Conservation (phyloP, 257 asterid genomes). For the Echium plantagineum region DNA sequence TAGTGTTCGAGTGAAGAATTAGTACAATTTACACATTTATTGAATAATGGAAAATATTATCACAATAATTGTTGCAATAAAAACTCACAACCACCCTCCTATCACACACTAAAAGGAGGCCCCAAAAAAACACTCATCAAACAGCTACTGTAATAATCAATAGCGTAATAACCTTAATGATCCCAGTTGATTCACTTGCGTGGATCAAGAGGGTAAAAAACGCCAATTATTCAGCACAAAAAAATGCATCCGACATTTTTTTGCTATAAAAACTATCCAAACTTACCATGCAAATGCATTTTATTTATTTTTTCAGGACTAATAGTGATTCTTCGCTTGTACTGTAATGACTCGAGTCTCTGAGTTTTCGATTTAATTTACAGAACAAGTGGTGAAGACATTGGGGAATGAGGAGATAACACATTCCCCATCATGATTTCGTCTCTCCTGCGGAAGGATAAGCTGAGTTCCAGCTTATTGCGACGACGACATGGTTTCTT, state of each 20-base stretch:
- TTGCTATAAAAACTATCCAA: not conserved
- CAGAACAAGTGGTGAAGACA: constrained; percentile 73
- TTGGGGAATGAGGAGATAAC: constrained; percentile 64
- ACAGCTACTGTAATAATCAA: not conserved
- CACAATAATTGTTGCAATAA: too few species aligned
- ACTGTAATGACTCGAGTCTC: too few species aligned
- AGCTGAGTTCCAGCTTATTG: constrained; percentile 52
- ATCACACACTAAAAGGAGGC: not conserved
- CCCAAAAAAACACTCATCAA: not conserved
- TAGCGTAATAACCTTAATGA: not conserved
- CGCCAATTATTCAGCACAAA: not conserved
- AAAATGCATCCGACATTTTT: not conserved
- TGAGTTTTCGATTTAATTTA: constrained; percentile 9
- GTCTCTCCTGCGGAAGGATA: constrained; percentile 54
- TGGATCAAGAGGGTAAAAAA: not conserved
- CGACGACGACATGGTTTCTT: constrained; percentile 34
- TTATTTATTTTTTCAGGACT: too few species aligned
- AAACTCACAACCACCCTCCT: not conserved
- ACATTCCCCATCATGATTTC: constrained; percentile 28
- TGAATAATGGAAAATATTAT: too few species aligned
- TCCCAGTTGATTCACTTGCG: not conserved
- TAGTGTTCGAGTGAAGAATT: too few species aligned
- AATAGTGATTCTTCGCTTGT: too few species aligned
- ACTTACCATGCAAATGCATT: too few species aligned
- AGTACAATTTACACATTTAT: too few species aligned